phyloP scores from a whole-genome alignment of 2,329 filamentous ascomycete genomes.

The Clonostachys byssicola region DNA sequence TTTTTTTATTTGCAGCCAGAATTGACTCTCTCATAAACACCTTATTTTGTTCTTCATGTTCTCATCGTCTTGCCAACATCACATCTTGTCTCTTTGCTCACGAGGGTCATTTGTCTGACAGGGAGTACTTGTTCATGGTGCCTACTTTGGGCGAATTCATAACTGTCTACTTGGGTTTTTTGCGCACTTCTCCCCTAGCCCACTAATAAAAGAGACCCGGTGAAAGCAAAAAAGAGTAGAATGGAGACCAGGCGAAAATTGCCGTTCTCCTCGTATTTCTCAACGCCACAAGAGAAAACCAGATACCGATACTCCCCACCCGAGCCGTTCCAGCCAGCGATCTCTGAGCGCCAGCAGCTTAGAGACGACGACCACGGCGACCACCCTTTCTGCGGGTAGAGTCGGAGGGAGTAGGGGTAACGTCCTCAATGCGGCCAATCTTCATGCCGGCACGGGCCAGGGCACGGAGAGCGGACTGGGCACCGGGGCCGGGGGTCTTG shows the following conservation, averaged over 20 bases:
- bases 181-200: background rate
- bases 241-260: conserved; percentile 59
- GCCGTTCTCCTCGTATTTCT: conserved; percentile 72
- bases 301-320: conserved; percentile 24
- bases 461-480: conserved; percentile 97
- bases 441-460: conserved; percentile 99
- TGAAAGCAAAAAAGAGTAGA: conserved; percentile 35
- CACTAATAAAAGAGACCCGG: background rate
- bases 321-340: conserved; percentile 23
- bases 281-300: conserved; percentile 57
- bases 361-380: conserved; percentile 99
- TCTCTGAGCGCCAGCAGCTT: conserved; percentile 28
- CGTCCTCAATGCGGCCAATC: conserved; percentile 99
- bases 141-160: conserved; percentile 38
- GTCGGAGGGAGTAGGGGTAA: conserved; percentile 98
- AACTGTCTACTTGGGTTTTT: conserved; percentile 30
- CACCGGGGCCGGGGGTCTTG: conserved; percentile 99
- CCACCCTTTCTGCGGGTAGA: conserved; percentile 99
- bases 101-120: conserved; percentile 9
- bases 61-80: too few relatives aligned
- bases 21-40: too few relatives aligned
- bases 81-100: background rate
- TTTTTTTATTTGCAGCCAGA: too few relatives aligned
- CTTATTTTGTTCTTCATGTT: too few relatives aligned
- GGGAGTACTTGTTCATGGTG: conserved; percentile 29